These are phyloP conservation scores for Arabidopsis arenosa DNA, from an alignment of 345 rosid genomes.

Conservation along the genomic window DNA sequence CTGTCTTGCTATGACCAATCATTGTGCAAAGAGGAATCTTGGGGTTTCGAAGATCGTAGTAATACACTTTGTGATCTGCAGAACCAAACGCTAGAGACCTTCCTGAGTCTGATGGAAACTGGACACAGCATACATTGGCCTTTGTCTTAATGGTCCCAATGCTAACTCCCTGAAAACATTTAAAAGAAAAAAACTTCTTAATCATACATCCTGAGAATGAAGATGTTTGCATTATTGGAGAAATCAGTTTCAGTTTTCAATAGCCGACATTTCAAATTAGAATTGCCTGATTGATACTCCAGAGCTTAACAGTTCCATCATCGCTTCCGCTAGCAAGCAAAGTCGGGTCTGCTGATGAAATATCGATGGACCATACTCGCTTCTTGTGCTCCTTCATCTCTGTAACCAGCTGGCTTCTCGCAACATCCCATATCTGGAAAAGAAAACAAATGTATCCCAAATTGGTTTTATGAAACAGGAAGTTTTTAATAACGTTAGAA, in stretches of 20 bases:
- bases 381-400: slow-evolving; percentile 93
- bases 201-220: slow-evolving; percentile 44
- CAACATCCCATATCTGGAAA: slow-evolving; percentile 88
- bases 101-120: slow-evolving; percentile 83
- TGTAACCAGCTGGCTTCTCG: slow-evolving; percentile 75
- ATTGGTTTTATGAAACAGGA: background rate
- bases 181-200: slow-evolving; percentile 47
- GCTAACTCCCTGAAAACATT: slow-evolving; percentile 81
- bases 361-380: slow-evolving; percentile 95
- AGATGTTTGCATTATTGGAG: slow-evolving; percentile 28
- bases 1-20: slow-evolving; percentile 85
- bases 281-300: slow-evolving; percentile 99
- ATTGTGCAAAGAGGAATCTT: slow-evolving; percentile 84
- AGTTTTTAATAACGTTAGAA: background rate
- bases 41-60: slow-evolving; percentile 86
- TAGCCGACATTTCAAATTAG: slow-evolving; percentile 87
- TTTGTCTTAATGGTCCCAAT: slow-evolving; percentile 84
- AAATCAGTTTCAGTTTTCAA: slow-evolving; percentile 64
- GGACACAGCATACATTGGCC: slow-evolving; percentile 94
- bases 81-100: slow-evolving; percentile 93
- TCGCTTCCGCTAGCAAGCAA: slow-evolving; percentile 96
- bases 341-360: slow-evolving; percentile 90
- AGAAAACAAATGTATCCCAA: slow-evolving; percentile 5
- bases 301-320: slow-evolving; percentile 93
- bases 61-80: slow-evolving; percentile 90